phyloP scores from a whole-genome alignment of 108 stramenopile species.

The Asterionellopsis glacialis region DNA sequence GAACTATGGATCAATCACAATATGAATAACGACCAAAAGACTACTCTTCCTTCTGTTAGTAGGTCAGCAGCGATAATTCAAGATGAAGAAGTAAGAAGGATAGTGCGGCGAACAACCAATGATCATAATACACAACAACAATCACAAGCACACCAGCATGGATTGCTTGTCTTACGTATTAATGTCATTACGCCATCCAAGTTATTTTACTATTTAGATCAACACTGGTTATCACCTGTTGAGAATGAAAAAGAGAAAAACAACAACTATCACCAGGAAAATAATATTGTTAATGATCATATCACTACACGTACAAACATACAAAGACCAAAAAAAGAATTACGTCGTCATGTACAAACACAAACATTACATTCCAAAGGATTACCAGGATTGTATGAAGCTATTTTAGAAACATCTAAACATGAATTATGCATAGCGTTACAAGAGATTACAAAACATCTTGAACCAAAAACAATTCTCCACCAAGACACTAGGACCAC shows the following conservation, averaged over 20 bases:
- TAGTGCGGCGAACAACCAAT: no score
- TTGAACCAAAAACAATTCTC: slow-evolving; percentile 21
- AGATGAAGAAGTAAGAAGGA: no score
- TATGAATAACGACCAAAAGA: no score
- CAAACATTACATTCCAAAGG: slow-evolving; percentile 10
- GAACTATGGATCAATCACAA: slow-evolving; percentile 21
- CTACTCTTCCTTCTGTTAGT: background rate
- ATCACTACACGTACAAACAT: no score
- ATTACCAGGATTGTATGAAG: slow-evolving; percentile 38
- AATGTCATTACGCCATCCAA: background rate
- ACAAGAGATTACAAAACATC: slow-evolving; percentile 20
- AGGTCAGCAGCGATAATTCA: no score
- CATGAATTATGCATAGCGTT: slow-evolving; percentile 20
- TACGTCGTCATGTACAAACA: background rate
- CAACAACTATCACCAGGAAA: no score
- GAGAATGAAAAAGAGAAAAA: no score
- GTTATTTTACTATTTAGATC: background rate
- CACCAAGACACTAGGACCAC: background rate
- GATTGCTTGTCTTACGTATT: background rate
- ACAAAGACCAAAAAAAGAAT: background rate
- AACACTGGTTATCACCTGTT: background rate
- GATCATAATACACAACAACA: no score
- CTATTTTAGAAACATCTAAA: slow-evolving; percentile 35
- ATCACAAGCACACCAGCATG: no score
- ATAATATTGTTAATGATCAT: no score